Evolutionary conservation across 768 basidiomycete species (phyloP).

Genomic region (Chalciporus chontae): DNA sequence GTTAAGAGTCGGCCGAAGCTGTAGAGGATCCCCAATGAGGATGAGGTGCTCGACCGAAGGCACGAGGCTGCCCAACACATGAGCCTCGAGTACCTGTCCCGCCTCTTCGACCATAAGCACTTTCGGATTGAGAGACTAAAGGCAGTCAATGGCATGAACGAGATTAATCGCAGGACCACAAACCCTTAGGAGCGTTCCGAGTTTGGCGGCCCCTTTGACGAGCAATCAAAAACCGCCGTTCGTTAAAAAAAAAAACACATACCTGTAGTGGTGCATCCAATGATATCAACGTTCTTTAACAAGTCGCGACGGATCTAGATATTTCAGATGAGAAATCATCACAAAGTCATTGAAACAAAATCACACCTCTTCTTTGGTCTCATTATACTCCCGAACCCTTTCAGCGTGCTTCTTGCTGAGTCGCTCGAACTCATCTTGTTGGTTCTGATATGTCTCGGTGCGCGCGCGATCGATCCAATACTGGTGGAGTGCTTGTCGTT

Average conservation of each 20-base stretch:
- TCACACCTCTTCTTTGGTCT: constrained; percentile 54
- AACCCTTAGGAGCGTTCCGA: constrained; percentile 56
- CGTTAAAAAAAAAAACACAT: not conserved
- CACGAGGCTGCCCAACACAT: constrained; percentile 62
- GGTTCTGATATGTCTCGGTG: constrained; percentile 23
- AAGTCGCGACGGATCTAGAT: constrained; percentile 53
- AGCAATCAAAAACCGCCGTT: not conserved
- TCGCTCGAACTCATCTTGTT: constrained; percentile 40
- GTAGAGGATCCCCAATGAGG: constrained; percentile 76
- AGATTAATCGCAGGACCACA: not conserved
- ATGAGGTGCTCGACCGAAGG: constrained; percentile 70
- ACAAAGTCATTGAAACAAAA: not conserved
- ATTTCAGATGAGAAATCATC: not conserved
- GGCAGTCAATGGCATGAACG: not conserved
- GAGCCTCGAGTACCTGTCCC: constrained; percentile 79
- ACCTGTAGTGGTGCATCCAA: constrained; percentile 81
- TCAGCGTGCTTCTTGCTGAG: constrained; percentile 40
- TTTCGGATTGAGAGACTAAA: constrained; percentile 53
- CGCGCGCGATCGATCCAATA: constrained; percentile 49
- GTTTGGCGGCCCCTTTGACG: constrained; percentile 60
- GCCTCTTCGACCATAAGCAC: constrained; percentile 78
- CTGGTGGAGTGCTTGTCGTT: constrained; percentile 42
- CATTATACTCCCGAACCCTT: constrained; percentile 33
- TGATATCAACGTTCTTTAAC: constrained; percentile 52
- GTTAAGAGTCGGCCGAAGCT: constrained; percentile 66